These are phyloP conservation scores for Senna tora DNA, from an alignment of 306 rosid species.

Conservation along the genomic window DNA sequence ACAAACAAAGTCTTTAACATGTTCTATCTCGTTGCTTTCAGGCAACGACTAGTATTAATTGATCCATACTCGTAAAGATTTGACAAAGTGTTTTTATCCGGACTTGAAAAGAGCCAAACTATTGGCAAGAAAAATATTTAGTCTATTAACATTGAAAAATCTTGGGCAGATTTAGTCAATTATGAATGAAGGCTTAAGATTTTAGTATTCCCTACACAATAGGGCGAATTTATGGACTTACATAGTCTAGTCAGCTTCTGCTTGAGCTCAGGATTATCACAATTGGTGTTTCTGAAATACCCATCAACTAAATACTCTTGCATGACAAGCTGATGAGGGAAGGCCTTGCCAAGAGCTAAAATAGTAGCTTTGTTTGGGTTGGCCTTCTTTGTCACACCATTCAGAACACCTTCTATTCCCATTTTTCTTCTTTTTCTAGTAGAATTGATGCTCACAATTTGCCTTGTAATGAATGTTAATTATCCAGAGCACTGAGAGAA, in stretches of 20 bases:
- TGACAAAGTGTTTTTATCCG: too few relatives aligned
- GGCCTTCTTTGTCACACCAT: constrained; percentile 47
- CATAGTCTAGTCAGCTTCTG: constrained; percentile 82
- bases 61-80: too few relatives aligned
- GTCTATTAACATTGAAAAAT: too few relatives aligned
- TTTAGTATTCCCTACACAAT: too few relatives aligned
- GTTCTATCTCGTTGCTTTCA: too few relatives aligned
- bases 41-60: too few relatives aligned
- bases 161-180: too few relatives aligned
- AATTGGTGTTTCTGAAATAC: constrained; percentile 83
- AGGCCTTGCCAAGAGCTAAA: constrained; percentile 91
- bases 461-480: neutral
- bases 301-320: constrained; percentile 93
- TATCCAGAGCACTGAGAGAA: constrained; percentile 6
- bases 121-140: too few relatives aligned
- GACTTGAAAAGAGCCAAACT: too few relatives aligned
- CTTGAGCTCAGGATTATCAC: constrained; percentile 83
- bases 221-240: constrained; percentile 35
- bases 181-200: too few relatives aligned
- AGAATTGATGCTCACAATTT: neutral
- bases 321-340: constrained; percentile 93
- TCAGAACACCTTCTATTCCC: constrained; percentile 47
- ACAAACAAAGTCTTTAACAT: too few relatives aligned
- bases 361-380: constrained; percentile 71
- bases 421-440: constrained; percentile 40